These are phyloP conservation scores for Hypsizygus marmoreus DNA, from an alignment of 768 basidiomycete species.

Conservation along the genomic window DNA sequence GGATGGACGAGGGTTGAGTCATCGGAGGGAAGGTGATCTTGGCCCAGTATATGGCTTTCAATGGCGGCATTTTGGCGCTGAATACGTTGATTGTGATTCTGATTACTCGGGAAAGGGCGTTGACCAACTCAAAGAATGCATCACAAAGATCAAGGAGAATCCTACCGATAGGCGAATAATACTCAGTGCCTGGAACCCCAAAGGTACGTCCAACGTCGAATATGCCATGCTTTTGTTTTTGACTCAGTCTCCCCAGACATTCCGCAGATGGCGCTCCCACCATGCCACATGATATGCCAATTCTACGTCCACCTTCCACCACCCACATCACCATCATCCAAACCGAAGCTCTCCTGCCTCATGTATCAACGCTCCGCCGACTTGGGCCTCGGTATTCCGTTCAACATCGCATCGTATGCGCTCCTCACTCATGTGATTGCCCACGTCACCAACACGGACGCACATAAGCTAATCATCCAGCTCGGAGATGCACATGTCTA, in stretches of 20 bases:
- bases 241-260: slow-evolving; percentile 62
- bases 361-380: slow-evolving; percentile 99
- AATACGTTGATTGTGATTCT: slow-evolving; percentile 71
- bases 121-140: slow-evolving; percentile 89
- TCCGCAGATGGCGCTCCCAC: slow-evolving; percentile 92
- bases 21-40: slow-evolving; percentile 87
- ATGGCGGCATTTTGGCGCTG: slow-evolving; percentile 93
- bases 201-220: slow-evolving; percentile 72
- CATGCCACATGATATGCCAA: slow-evolving; percentile 98
- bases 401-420: slow-evolving; percentile 99
- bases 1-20: slow-evolving; percentile 78
- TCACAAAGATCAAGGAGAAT: slow-evolving; percentile 88
- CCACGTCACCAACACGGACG: slow-evolving; percentile 79
- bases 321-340: slow-evolving; percentile 43
- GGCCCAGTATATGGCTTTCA: slow-evolving; percentile 98
- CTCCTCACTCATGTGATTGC: slow-evolving; percentile 98
- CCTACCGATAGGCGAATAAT: slow-evolving; percentile 95
- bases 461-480: slow-evolving; percentile 91
- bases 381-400: slow-evolving; percentile 94
- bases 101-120: slow-evolving; percentile 85
- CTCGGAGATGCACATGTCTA: slow-evolving; percentile 99
- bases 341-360: slow-evolving; percentile 86
- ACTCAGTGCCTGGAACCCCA: slow-evolving; percentile 96
- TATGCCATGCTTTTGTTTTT: neutral
- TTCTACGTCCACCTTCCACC: slow-evolving; percentile 94